These are phyloP conservation scores for Marasmius sp. DNA, from an alignment of 1,284 basidiomycete species.

Conservation along the genomic window DNA sequence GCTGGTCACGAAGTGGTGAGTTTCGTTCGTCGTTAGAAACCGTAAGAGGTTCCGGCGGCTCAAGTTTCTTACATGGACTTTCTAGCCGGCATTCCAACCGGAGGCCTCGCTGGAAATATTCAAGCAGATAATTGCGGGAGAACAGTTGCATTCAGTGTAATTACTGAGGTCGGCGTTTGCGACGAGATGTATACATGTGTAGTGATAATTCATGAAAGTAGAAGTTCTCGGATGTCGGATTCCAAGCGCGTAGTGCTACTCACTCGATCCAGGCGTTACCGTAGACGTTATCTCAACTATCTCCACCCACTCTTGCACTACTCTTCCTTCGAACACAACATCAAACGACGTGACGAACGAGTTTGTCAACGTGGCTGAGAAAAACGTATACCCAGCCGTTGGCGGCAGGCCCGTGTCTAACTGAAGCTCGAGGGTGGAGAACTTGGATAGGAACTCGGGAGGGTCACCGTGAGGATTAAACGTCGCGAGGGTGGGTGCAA, in stretches of 20 bases:
- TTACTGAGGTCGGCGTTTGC: no score
- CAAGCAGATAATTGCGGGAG: slow-evolving; percentile 48
- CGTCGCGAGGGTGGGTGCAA: neutral
- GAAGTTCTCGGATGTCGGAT: no score
- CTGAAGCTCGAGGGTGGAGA: neutral
- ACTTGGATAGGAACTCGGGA: neutral
- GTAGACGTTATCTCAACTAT: neutral
- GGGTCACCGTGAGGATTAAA: neutral
- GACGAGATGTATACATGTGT: no score
- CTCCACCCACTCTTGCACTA: neutral
- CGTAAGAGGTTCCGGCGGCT: neutral
- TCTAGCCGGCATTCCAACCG: slow-evolving; percentile 59
- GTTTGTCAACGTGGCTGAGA: neutral
- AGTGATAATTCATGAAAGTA: no score
- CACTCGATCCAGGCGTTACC: no score
- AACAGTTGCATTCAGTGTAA: slow-evolving; percentile 57
- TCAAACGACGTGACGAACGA: neutral
- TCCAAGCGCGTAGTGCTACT: no score
- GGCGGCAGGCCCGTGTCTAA: neutral
- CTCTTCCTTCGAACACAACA: neutral
- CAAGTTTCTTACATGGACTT: neutral
- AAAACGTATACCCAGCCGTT: slow-evolving; percentile 4
- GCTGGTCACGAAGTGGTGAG: slow-evolving; percentile 62
- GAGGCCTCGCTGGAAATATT: slow-evolving; percentile 56
- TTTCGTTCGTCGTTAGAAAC: slow-evolving; percentile 10